Evolutionary conservation across 2,329 filamentous ascomycete genomes (phyloP), one percentile per base, ranked within the genome.

Genomic region (Akanthomyces uredinophilus): DNA sequence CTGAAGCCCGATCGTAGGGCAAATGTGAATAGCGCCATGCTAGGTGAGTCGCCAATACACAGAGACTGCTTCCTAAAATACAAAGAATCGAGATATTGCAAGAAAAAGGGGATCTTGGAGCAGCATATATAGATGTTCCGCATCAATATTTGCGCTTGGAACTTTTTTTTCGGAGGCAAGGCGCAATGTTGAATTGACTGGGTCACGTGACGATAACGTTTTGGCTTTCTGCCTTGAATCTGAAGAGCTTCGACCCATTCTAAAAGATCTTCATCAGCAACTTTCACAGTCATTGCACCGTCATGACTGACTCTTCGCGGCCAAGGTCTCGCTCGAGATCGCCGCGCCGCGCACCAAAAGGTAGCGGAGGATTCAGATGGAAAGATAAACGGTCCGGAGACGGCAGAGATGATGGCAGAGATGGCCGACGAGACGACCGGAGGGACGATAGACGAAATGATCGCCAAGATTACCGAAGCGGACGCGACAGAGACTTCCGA

Each of bases 361-460:
- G 66, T 39, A 69, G 65, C 53, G 79, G 81, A 5, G 83, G 83
- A 11, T 84, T 87, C 67, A 80, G 80, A 66, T 87, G 81, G 78
- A 87, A 87, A 67, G 82, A 84, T 59, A 82, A 79, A 76, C 78
- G 57, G 77, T 81, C 57, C 76, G 54, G 80, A 64, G 72, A 75
- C 14, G 76, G 79, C 55, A 70, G 71, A 7, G 73, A 75, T 43
- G 76, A 79, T 20, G 71, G 74, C 49, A 70, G 71, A 51, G 67
- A 71, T 20, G 65, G 66, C 18, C 74, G 75, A 62, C 75, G 83
- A 65, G 81, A 84, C 52, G 78, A 78, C 61, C 75, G 50, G 50
- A 27, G 64, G 66, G 69, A 58, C 66, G 73, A 65, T 70, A 50
- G 65, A 39, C 63, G 65, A 62, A 65, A 66, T 51, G 58, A 67